These are phyloP conservation scores for Anastatica hierochuntica DNA, from an alignment of 345 rosid species.

Conservation along the genomic window DNA sequence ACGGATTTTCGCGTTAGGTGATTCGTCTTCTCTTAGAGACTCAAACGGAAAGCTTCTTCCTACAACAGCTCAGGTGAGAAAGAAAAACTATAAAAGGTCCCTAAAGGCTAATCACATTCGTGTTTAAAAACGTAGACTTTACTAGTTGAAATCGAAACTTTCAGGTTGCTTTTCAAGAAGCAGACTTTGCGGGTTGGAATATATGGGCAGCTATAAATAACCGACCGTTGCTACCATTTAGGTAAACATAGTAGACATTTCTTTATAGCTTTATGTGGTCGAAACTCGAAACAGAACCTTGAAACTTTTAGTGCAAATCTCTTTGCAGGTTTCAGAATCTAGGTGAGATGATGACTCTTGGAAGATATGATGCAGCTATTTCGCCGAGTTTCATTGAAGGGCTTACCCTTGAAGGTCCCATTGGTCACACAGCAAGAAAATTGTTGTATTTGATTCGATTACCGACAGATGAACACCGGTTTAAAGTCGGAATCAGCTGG, in stretches of 20 bases:
- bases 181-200: constrained; percentile 95
- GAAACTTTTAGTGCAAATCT: not conserved
- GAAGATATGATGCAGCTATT: constrained; percentile 74
- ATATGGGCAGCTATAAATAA: constrained; percentile 90
- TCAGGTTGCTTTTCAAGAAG: constrained; percentile 97
- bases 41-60: constrained; percentile 70
- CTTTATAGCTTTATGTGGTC: constrained; percentile 13
- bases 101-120: not conserved
- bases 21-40: constrained; percentile 78
- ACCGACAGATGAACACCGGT: constrained; percentile 86
- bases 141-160: not conserved
- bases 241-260: no score
- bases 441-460: constrained; percentile 71
- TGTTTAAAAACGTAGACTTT: not conserved
- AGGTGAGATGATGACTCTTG: constrained; percentile 96
- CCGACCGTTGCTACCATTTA: constrained; percentile 85
- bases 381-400: constrained; percentile 89
- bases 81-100: no score
- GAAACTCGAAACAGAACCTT: not conserved
- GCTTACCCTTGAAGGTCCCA: constrained; percentile 73
- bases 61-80: constrained; percentile 76
- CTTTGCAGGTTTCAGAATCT: constrained; percentile 69
- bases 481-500: constrained; percentile 93
- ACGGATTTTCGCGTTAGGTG: constrained; percentile 85
- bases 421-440: constrained; percentile 88